Evolutionary conservation across 192 early-diverging fungal species (phyloP), one percentile per base, ranked within the genome.

Genomic region (Pilaira anomala): DNA sequence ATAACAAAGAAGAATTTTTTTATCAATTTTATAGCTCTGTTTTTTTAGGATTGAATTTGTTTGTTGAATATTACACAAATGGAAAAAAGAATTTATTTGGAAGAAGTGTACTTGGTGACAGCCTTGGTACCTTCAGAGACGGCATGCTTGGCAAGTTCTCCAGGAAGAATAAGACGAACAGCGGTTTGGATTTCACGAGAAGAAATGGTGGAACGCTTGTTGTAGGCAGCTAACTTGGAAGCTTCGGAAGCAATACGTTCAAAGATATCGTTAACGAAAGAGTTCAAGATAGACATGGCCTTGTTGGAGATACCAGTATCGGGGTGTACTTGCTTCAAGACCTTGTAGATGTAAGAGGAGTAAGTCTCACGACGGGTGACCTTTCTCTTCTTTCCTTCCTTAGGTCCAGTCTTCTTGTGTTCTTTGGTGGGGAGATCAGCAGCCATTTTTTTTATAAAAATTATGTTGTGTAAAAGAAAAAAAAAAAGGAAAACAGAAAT

Each of bases 81-180:
- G 28, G 51, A 24, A 30, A 57, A 57, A 57, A 6, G 11, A 41
- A 33, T 68, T 80, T 83, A 85, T 68, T 85, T 91, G 69, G 87
- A 86, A 30, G 87, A 88, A 68, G 92, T 91, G 88, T 92, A 96
- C 83, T 96, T 96, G 81, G 92, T 94, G 73, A 95, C 93, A 60
- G 95, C 95, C 87, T 97, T 97, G 85, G 93, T 95, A 62, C 93
- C 95, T 83, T 95, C 95, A 64, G 95, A 97, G 68, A 96, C 93
- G 70, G 94, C 94, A 83, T 96, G 94, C 83, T 93, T 93, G 82
- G 93, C 90, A 52, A 96, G 85, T 78, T 97, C 95, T 76, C 95
- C 93, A 62, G 95, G 93, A 24, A 95, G 86, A 19, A 75, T 68
- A 53, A 85, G 68, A 59, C 83, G 76, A 30, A 85, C 81, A 28